Base-by-base conservation (phyloP, 352 stramenopile genomes). In the Phytophthora brassicae region DNA sequence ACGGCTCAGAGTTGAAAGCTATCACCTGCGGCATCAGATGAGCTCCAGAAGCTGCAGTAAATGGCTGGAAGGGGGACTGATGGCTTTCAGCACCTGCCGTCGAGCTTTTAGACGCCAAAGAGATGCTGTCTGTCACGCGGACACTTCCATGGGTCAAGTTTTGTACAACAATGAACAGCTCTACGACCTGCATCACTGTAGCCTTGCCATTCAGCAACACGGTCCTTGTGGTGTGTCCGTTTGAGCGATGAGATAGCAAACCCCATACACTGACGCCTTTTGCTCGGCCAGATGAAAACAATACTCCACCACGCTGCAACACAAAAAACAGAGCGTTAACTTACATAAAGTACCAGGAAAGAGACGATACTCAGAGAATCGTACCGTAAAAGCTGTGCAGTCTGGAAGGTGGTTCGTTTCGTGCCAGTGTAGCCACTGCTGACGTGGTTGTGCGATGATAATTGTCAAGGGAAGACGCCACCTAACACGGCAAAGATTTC, bases 91-190 rank as follows among this genome's bases (percentile, higher is more conserved):
- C 24, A 33, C 44, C 29, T n/a, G 35, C 56, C 24, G 39, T 20
- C 11, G 49, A 52, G 2, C 11, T 3, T 22, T 44, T 57, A 8
- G 43, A 28, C 1, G 46, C 44, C 19, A 81, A 48, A 0, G 54
- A 64, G 28, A 86, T 71, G 29, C 63, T 46, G 44, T 84, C 77
- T 9, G 69, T 79, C 14, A 83, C 49, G 8, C 57, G 63, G 17
- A 83, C 64, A 17, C 50, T 33, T 12, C 36, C 13, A 8, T 33
- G 41, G 14, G 66, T 64, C 46, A 77, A 49, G 48, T 83, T 88
- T 57, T 88, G 78, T 42, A 86, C 58, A 16, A 86, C 62, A n/a
- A 88, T 35, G 50, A 77, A 76, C 16, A 88, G 64, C 57, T 86
- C 71, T 19, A 86, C 74, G 41, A 88, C 72, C 56, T 88, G 78